phyloP scores from a whole-genome alignment of 2,329 filamentous ascomycete genomes.

The Fusarium setosum region DNA sequence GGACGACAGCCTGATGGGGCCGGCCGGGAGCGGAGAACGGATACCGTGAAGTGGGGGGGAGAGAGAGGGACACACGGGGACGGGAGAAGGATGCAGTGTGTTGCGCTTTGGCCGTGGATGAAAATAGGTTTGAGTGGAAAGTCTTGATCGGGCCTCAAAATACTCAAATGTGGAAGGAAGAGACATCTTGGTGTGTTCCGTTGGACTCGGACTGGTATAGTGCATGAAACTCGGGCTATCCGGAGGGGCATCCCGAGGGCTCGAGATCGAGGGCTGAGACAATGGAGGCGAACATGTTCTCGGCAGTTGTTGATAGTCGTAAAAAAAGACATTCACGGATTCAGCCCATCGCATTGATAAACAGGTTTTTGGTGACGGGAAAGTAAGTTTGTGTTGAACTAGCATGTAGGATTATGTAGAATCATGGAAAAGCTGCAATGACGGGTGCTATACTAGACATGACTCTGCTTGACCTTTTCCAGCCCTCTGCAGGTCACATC shows the following conservation, averaged over 20 bases:
- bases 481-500: no score
- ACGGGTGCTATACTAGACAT: no score
- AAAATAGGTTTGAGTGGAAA: neutral
- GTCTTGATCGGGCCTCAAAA: neutral
- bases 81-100: no score
- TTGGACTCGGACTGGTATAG: neutral
- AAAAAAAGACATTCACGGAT: no score
- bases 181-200: neutral
- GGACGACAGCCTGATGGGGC: slow-evolving; percentile 31
- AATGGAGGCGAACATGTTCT: neutral
- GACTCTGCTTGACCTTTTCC: no score
- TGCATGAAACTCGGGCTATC: neutral
- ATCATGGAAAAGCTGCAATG: no score
- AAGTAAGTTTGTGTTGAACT: no score
- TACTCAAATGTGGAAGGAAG: slow-evolving; percentile 1
- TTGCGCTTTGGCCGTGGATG: no score
- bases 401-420: no score
- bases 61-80: no score
- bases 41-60: slow-evolving; percentile 22
- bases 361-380: no score
- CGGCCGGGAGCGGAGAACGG: slow-evolving; percentile 19
- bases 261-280: slow-evolving; percentile 1
- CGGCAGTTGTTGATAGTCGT: slow-evolving; percentile 26
- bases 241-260: neutral
- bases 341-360: no score